Evolutionary conservation across 1,284 basidiomycete species (phyloP).

Genomic region (Melampsora abietis-canadensis): DNA sequence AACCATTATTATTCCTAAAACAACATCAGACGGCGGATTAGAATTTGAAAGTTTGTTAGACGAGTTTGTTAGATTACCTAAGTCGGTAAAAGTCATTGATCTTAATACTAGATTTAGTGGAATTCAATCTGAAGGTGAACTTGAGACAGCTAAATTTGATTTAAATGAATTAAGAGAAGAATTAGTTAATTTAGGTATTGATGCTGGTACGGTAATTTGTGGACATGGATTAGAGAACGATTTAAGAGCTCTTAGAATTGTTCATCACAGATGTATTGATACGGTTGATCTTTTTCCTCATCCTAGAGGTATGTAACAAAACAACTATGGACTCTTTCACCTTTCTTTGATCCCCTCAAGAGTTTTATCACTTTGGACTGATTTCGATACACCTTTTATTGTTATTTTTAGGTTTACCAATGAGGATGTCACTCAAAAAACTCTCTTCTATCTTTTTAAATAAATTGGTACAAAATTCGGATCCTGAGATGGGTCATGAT

Average conservation of each 20-base stretch:
- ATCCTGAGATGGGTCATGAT: constrained; percentile 1
- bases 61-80: constrained; percentile 72
- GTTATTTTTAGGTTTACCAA: constrained; percentile 10
- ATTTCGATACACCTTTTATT: background rate
- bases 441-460: constrained; percentile 9
- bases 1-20: constrained; percentile 66
- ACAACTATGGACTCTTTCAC: background rate
- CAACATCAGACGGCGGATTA: constrained; percentile 54
- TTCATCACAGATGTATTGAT: constrained; percentile 77
- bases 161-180: constrained; percentile 66
- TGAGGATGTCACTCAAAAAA: constrained; percentile 23
- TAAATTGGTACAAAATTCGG: constrained; percentile 12
- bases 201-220: constrained; percentile 72
- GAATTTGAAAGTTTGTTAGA: constrained; percentile 65
- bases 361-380: background rate
- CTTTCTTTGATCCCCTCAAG: background rate
- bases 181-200: constrained; percentile 65
- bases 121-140: background rate
- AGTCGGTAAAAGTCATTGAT: constrained; percentile 73
- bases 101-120: constrained; percentile 63
- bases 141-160: constrained; percentile 54
- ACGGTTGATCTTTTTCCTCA: constrained; percentile 57
- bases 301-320: background rate
- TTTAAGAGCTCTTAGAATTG: constrained; percentile 74
- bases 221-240: constrained; percentile 73